A percentile compares a stretch with the other conserved stretches of the same genome.
phyloP scores from a whole-genome alignment of 192 early-diverging fungal genomes.

The Phlyctochytrium arcticum region DNA sequence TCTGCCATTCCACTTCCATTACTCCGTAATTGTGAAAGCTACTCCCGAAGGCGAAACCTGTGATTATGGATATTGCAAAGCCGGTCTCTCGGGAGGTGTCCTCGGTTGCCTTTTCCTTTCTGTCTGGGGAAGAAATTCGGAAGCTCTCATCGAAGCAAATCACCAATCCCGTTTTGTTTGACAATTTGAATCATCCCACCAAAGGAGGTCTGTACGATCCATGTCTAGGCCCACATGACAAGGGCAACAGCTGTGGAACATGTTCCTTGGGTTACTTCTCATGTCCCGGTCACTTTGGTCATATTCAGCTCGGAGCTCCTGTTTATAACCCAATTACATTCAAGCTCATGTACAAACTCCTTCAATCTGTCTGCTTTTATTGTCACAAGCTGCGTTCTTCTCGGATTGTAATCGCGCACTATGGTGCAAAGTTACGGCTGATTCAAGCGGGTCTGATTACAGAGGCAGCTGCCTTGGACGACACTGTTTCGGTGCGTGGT shows the following conservation, averaged over 20 bases:
- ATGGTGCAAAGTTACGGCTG: constrained; percentile 74
- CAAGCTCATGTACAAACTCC: constrained; percentile 77
- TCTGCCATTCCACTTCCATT: too few relatives aligned
- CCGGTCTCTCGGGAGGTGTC: constrained; percentile 76
- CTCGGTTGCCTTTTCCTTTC: constrained; percentile 91
- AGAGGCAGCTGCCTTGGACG: constrained; percentile 81
- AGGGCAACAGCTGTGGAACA: constrained; percentile 75
- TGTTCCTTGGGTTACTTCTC: constrained; percentile 75
- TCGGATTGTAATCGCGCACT: constrained; percentile 58
- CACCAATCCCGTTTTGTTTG: constrained; percentile 80
- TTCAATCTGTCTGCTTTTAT: constrained; percentile 83
- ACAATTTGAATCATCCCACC: constrained; percentile 84
- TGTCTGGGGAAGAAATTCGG: constrained; percentile 77
- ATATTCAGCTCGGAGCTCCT: constrained; percentile 86
- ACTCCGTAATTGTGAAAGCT: too few relatives aligned
- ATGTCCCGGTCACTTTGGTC: constrained; percentile 96
- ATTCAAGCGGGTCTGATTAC: constrained; percentile 81
- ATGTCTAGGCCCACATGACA: constrained; percentile 88
- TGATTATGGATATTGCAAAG: constrained; percentile 69
- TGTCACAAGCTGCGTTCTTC: constrained; percentile 80
- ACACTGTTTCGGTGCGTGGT: constrained; percentile 34
- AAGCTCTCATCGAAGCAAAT: constrained; percentile 95
- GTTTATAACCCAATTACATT: constrained; percentile 95
- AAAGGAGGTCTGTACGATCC: constrained; percentile 91
- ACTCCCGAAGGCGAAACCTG: too few relatives aligned